Evolutionary conservation across 2,329 filamentous ascomycete species (phyloP).

Genomic region (Xylaria sp.): DNA sequence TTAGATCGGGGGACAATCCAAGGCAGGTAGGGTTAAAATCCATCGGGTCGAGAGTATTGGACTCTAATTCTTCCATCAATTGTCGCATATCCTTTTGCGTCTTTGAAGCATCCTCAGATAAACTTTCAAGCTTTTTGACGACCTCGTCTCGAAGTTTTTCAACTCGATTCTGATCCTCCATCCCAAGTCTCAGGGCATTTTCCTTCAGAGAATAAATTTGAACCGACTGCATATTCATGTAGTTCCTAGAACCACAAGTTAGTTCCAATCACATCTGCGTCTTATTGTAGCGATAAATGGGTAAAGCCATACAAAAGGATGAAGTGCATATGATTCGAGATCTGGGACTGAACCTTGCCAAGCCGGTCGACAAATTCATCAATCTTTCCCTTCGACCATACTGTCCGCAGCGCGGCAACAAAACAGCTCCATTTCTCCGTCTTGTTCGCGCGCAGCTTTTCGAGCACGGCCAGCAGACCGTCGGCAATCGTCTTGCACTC

Average conservation of each 20-base stretch:
- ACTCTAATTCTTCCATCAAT: not conserved
- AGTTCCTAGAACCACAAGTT: constrained; percentile 5
- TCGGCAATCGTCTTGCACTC: constrained; percentile 17
- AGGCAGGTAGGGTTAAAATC: not conserved
- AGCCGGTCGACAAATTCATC: constrained; percentile 8
- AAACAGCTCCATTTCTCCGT: constrained; percentile 21
- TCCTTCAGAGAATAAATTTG: constrained; percentile 7
- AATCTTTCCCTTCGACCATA: constrained; percentile 17
- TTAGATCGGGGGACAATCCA: constrained; percentile 6
- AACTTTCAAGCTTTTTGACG: constrained; percentile 2
- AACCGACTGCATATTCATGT: constrained; percentile 16
- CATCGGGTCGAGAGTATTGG: not conserved
- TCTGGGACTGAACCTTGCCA: constrained; percentile 18
- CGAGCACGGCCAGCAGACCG: not conserved
- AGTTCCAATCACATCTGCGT: not conserved
- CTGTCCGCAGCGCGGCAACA: constrained; percentile 10
- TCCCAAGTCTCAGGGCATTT: constrained; percentile 12
- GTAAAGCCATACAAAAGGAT: constrained; percentile 8
- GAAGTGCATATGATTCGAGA: constrained; percentile 25
- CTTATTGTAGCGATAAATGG: not conserved
- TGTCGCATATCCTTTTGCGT: not conserved
- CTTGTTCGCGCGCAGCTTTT: constrained; percentile 12
- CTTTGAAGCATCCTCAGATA: constrained; percentile 4
- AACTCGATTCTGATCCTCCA: constrained; percentile 12
- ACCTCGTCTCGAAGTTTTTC: constrained; percentile 8